These are phyloP conservation scores for Cucurbita pepo DNA, from an alignment of 306 rosid species.

Conservation along the genomic window DNA sequence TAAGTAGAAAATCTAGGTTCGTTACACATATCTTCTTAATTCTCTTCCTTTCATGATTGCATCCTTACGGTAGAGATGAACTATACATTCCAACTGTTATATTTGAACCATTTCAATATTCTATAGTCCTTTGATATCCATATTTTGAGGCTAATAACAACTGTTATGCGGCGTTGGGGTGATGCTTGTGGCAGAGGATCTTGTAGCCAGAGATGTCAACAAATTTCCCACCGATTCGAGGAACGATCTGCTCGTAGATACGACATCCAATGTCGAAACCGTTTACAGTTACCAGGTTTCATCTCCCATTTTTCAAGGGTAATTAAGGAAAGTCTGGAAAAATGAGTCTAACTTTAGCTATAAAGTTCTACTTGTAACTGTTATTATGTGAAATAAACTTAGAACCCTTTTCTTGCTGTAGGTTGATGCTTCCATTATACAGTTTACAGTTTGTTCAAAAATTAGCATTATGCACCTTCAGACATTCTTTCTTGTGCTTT, in stretches of 20 bases:
- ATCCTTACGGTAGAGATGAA: too few species aligned
- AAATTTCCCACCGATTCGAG: conserved; percentile 10
- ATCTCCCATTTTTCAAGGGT: conserved; percentile 29
- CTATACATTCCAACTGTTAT: too few species aligned
- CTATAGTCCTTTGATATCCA: background rate
- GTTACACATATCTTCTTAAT: background rate
- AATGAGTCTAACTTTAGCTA: background rate
- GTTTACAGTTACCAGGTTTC: background rate
- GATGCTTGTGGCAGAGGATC: conserved; percentile 39
- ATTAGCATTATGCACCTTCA: conserved; percentile 33
- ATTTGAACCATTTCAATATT: background rate
- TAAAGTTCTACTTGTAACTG: background rate
- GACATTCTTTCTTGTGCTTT: conserved; percentile 31
- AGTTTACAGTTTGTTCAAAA: conserved; percentile 35
- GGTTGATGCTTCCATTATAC: conserved; percentile 37
- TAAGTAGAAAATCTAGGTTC: too few species aligned
- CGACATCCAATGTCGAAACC: conserved; percentile 13
- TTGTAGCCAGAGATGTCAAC: conserved; percentile 35
- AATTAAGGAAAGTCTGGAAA: background rate
- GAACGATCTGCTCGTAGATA: conserved; percentile 5
- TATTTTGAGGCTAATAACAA: background rate
- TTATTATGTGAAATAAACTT: too few species aligned
- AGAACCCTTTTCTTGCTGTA: conserved; percentile 17
- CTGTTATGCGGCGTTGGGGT: too few species aligned
- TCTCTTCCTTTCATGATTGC: background rate